Percentiles rank a stretch among this genome's conserved stretches.
Conservation (phyloP, 2,329 filamentous ascomycete genomes). For the Monosporascus sp. region DNA sequence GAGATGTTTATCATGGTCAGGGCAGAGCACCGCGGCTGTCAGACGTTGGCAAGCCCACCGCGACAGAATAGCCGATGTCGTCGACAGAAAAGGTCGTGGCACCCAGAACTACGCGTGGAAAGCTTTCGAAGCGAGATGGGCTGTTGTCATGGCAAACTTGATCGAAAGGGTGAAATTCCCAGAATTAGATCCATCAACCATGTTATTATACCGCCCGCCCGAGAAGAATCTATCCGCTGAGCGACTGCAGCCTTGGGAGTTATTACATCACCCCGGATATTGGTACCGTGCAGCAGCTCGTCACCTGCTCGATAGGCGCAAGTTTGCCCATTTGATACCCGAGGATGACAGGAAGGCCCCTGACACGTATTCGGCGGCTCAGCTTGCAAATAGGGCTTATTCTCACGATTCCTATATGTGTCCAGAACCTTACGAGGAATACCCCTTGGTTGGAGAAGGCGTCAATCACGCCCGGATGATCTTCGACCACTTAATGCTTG, state of each 20-base stretch:
- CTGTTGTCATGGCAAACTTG: conserved; percentile 55
- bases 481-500: conserved; percentile 44
- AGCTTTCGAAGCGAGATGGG: conserved; percentile 82
- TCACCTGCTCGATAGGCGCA: conserved; percentile 49
- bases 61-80: conserved; percentile 65
- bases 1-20: conserved; percentile 75
- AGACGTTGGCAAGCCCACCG: conserved; percentile 76
- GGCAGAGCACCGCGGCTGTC: conserved; percentile 72
- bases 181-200: conserved; percentile 40
- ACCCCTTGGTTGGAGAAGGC: conserved; percentile 43
- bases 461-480: conserved; percentile 53
- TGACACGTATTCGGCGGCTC: conserved; percentile 39
- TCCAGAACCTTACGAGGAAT: conserved; percentile 56
- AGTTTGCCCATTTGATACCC: conserved; percentile 50
- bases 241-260: conserved; percentile 56
- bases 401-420: conserved; percentile 63
- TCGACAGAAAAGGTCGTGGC: conserved; percentile 79
- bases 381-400: conserved; percentile 45
- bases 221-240: conserved; percentile 56
- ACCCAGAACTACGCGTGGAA: conserved; percentile 89
- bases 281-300: conserved; percentile 58
- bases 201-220: conserved; percentile 45
- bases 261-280: conserved; percentile 61
- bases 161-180: conserved; percentile 49
- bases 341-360: conserved; percentile 53